Evolutionary conservation across 2,329 filamentous ascomycete genomes (phyloP), one percentile per base, ranked within the genome.

Genomic region (Tolypocladium tundrense): DNA sequence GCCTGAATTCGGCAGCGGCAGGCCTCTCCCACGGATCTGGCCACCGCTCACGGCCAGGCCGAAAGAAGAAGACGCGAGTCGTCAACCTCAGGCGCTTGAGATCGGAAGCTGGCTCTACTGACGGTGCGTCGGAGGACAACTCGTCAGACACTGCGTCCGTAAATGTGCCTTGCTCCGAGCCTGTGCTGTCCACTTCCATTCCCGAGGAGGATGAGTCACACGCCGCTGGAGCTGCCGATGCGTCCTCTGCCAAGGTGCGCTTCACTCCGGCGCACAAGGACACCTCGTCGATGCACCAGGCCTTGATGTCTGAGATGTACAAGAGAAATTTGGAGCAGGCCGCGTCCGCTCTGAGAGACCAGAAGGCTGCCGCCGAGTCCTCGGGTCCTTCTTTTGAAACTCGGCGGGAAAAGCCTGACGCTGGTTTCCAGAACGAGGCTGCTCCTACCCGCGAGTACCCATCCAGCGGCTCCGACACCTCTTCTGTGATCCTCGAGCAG

Each of bases 41-140:
- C 56, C 77, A 82, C 53, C 83, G 88, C 62, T 75, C 85, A 4
- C 81, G 84, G 60, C 78, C 80, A 27, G 79, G 83, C 40, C 83
- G 88, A 57, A 93, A 90, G 75, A 89, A 90, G 78, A 95, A 93
- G 81, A 90, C 84, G 59, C 81, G 90, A 24, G 86, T 95, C 16
- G 88, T 95, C 60, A 91, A 95, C 67, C 77, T 95, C 16, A 82
- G 90, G n/a, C 84, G 81, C 60, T 77, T 82, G 61, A 82, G 81
- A 65, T 75, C 77, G 4, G 79, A 80, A 59, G 71, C 77, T 35
- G 82, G 79, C 42, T 82, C 82, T 14, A 76, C 77, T 13, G 77
- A 77, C 27, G 80, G 78, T 31, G 73, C 70, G 13, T 76, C 72
- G 19, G 77, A 78, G 27, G 71, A 73, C 31, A 71, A 74, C 24